Evolutionary conservation across 2,329 filamentous ascomycete species (phyloP).

Genomic region (Periglandula ipomoeae): DNA sequence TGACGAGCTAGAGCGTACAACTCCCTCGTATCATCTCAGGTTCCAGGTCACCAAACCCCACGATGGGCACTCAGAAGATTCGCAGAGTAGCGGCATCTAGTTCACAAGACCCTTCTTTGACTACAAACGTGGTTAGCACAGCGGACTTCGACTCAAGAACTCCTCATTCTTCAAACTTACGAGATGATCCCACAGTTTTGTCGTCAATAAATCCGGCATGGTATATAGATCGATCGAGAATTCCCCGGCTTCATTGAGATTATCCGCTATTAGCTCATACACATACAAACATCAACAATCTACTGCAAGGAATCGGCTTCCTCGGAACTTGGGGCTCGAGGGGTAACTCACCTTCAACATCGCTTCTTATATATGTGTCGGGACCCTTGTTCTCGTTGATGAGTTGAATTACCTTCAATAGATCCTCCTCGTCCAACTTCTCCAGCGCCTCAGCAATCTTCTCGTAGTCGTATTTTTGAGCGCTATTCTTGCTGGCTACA

Average conservation of each 20-base stretch:
- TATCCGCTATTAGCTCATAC: slow-evolving; percentile 24
- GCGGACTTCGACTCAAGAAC: background rate
- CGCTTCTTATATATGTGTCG: slow-evolving; percentile 94
- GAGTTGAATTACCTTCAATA: slow-evolving; percentile 92
- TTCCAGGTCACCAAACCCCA: background rate
- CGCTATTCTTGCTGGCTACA: slow-evolving; percentile 67
- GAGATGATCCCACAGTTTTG: slow-evolving; percentile 89
- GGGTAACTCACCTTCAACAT: slow-evolving; percentile 76
- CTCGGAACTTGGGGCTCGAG: background rate
- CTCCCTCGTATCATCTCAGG: background rate
- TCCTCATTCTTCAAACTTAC: slow-evolving; percentile 25
- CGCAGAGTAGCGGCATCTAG: background rate
- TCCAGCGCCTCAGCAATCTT: slow-evolving; percentile 89
- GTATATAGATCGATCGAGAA: slow-evolving; percentile 98
- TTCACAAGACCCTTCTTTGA: slow-evolving; percentile 32
- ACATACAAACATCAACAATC: slow-evolving; percentile 21
- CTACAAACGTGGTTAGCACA: slow-evolving; percentile 12
- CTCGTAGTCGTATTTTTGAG: slow-evolving; percentile 74
- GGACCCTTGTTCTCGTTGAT: slow-evolving; percentile 94
- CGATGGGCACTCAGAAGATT: background rate
- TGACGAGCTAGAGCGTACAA: background rate
- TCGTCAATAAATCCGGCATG: slow-evolving; percentile 80
- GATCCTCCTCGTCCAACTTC: slow-evolving; percentile 83
- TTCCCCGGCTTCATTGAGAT: slow-evolving; percentile 62
- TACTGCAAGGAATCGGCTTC: background rate